phyloP scores from a whole-genome alignment of 2,329 filamentous ascomycete genomes.

The Fusarium armeniacum region DNA sequence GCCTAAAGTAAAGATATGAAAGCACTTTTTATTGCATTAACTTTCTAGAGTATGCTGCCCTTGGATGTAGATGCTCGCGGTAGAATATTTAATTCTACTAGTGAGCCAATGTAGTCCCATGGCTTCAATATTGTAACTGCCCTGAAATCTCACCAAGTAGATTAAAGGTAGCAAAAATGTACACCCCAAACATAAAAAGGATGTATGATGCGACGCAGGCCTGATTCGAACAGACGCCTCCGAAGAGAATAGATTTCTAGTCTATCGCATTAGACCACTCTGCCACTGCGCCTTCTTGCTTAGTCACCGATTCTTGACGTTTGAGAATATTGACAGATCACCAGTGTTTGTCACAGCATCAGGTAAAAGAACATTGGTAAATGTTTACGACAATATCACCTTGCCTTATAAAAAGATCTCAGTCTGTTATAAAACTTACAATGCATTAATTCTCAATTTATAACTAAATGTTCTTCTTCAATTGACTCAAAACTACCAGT shows the following conservation, averaged over 20 bases:
- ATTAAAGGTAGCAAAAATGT: not conserved
- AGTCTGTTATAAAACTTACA: too few species aligned
- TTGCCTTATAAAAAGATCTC: too few species aligned
- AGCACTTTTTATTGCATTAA: not conserved
- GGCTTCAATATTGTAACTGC: not conserved
- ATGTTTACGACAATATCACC: not conserved
- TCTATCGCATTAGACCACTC: constrained; percentile 39
- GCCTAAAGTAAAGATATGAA: not conserved
- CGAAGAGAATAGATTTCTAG: constrained; percentile 38
- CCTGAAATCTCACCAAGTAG: not conserved
- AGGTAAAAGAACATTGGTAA: not conserved
- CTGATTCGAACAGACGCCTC: constrained; percentile 38
- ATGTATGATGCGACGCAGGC: constrained; percentile 46
- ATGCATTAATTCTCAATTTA: too few species aligned
- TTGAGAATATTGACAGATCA: rapidly evolving
- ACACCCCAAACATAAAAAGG: not conserved
- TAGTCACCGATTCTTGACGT: not conserved
- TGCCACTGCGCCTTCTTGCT: constrained; percentile 31
- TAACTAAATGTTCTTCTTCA: too few species aligned
- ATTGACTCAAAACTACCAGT: too few species aligned
- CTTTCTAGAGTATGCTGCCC: not conserved
- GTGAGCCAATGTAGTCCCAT: not conserved
- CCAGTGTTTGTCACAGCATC: not conserved
- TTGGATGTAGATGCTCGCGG: not conserved
- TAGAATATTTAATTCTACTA: not conserved